These are phyloP conservation scores for Vitis hybrid DNA, from an alignment of 177 flowering plant genomes.

Conservation along the genomic window DNA sequence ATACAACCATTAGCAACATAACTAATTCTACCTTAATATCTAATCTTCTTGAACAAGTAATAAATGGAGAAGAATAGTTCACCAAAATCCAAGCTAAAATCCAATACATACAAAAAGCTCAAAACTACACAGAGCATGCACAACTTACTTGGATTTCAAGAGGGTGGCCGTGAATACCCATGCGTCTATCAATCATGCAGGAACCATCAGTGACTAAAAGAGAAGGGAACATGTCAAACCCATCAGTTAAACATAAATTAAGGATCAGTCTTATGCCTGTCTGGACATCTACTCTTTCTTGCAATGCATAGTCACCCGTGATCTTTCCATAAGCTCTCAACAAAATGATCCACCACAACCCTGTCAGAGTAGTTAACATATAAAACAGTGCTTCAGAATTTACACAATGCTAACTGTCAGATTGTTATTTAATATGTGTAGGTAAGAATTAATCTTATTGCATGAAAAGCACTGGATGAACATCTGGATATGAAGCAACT, in stretches of 20 bases:
- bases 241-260: constrained; percentile 39
- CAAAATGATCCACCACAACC: constrained; percentile 51
- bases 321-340: constrained; percentile 50
- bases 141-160: constrained; percentile 45
- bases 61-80: background rate
- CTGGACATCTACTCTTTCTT: constrained; percentile 45
- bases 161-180: constrained; percentile 55
- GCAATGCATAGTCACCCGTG: constrained; percentile 45
- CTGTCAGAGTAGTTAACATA: constrained; percentile 9
- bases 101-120: background rate
- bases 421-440: background rate
- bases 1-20: background rate
- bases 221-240: constrained; percentile 49
- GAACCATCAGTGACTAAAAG: constrained; percentile 49
- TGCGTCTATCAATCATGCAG: constrained; percentile 49
- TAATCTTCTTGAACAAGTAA: background rate
- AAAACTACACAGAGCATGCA: background rate
- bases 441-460: background rate
- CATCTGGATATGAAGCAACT: background rate
- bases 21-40: background rate
- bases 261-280: constrained; percentile 44
- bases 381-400: background rate
- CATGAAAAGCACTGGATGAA: background rate
- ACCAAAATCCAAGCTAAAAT: background rate
- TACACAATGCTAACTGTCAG: background rate